Evolutionary conservation across 371 early-diverging fungal genomes (phyloP).

Genomic region (Parasitella parasitica): DNA sequence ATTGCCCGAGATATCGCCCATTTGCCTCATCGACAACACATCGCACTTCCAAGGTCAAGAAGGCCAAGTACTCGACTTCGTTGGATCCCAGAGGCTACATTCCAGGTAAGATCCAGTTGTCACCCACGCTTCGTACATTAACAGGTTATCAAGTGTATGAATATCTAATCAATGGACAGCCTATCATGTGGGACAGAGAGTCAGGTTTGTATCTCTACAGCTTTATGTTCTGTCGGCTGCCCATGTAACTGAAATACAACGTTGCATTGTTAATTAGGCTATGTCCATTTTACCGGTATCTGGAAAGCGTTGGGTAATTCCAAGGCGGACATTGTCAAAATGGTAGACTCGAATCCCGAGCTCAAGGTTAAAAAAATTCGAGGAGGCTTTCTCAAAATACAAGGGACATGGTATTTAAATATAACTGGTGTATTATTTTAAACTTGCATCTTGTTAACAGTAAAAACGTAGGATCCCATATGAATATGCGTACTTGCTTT

Average conservation of each 20-base stretch:
- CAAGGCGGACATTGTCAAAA: constrained; percentile 69
- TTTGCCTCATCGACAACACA: constrained; percentile 17
- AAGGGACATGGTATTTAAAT: constrained; percentile 65
- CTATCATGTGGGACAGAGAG: constrained; percentile 79
- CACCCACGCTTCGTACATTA: not conserved
- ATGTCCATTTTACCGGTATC: constrained; percentile 73
- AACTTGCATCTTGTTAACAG: constrained; percentile 22
- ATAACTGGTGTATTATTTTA: constrained; percentile 37
- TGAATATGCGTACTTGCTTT: constrained; percentile 57
- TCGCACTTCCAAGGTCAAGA: constrained; percentile 29
- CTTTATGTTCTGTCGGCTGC: too few species aligned
- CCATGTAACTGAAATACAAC: constrained; percentile 59
- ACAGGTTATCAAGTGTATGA: constrained; percentile 52
- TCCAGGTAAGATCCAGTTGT: constrained; percentile 52
- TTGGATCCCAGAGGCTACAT: constrained; percentile 68
- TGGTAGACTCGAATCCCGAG: constrained; percentile 66
- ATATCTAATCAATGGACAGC: constrained; percentile 58
- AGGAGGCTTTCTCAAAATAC: constrained; percentile 72
- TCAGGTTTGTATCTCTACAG: constrained; percentile 49
- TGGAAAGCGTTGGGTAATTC: constrained; percentile 72
- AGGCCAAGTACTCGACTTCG: constrained; percentile 56
- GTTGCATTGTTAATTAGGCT: constrained; percentile 34
- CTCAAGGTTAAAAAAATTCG: constrained; percentile 66
- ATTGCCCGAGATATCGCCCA: constrained; percentile 31
- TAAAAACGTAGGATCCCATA: constrained; percentile 56